phyloP scores from a whole-genome alignment of 306 rosid species.

The Medicago truncatula region DNA sequence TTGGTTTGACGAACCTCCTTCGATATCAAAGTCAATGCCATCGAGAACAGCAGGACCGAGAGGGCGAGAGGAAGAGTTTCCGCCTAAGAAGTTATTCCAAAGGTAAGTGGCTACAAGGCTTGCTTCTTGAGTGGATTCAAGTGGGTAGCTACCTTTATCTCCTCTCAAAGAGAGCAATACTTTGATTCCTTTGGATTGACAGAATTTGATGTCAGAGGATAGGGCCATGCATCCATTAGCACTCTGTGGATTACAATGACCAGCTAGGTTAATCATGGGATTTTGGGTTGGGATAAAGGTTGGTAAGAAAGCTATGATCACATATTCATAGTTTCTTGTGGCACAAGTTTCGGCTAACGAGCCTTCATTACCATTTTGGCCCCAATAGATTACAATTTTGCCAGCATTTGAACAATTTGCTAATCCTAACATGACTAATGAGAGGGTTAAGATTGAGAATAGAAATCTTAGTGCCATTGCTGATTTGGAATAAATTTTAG shows the following conservation, averaged over 20 bases:
- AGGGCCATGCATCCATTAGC: neutral
- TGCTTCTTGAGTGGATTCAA: slow-evolving; percentile 7
- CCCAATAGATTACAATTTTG: slow-evolving; percentile 50
- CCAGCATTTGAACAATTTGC: slow-evolving; percentile 37
- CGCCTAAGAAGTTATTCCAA: slow-evolving; percentile 13
- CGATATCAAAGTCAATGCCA: slow-evolving; percentile 22
- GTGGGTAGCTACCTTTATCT: slow-evolving; percentile 25
- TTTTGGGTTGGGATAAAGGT: slow-evolving; percentile 37
- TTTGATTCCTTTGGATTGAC: slow-evolving; percentile 12
- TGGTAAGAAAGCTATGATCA: slow-evolving; percentile 52
- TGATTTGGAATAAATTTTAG: neutral
- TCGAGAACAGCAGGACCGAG: slow-evolving; percentile 10
- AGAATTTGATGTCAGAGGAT: neutral
- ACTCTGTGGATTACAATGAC: slow-evolving; percentile 12
- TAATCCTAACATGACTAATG: slow-evolving; percentile 19
- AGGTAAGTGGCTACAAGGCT: slow-evolving; percentile 10
- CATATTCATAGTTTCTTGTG: slow-evolving; percentile 46
- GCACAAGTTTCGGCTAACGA: slow-evolving; percentile 44
- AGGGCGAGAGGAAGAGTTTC: slow-evolving; percentile 13
- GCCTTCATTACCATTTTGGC: slow-evolving; percentile 53
- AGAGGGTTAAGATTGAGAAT: slow-evolving; percentile 20
- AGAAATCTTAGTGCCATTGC: slow-evolving; percentile 23
- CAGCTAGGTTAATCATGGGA: slow-evolving; percentile 30
- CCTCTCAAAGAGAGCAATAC: slow-evolving; percentile 24
- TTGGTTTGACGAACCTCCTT: slow-evolving; percentile 35